Base-by-base conservation (phyloP, 441 rosid genomes). In the Jatropha podagrica region DNA sequence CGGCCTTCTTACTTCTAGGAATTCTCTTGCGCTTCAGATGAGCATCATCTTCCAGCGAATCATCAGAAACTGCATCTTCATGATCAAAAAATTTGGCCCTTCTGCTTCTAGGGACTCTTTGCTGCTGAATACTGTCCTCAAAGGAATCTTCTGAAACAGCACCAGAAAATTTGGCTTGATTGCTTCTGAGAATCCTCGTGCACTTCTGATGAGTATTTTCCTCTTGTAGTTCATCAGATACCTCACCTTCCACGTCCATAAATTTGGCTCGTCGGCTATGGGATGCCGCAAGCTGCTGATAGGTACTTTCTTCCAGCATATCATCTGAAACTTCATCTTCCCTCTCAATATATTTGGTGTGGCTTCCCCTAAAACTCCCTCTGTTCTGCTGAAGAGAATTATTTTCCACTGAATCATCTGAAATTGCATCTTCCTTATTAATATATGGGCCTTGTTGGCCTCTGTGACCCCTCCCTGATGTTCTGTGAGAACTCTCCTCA, bases 261-360 rank as follows among this genome's bases (percentile, higher is more conserved):
- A 44, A 73, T 69, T 80, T 83, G 60, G 83, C 61, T 74, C 78
- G 76, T 74, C 78, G 80, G 58, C 69, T 72, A 70, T 42, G 46
- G 62, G 68, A 80, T 44, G 80, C 81, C 60, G 69, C 74, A 48
- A 38, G 74, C 82, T 76, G 83, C 76, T 68, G 72, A 65, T 23
- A 70, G 55, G 80, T 59, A 76, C 63, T 80, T 56, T 78, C 83
- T 61, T 76, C 84, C 68, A 65, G 77, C 70, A 85, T 86, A 87
- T 85, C 84, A 77, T 86, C 86, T 44, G 89, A 88, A 84, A 75
- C 78, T 77, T 79, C 89, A 78, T 80, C 83, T 23, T 87, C 85
- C 55, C 82, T 82, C 72, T 78, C 84, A 75, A 75, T 76, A 23
- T 49, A 76, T 77, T 73, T 80, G 61, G 71, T 58, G 73, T 62